Base-by-base conservation (phyloP, 1,139 yeast genomes). In the Pichia sp. region DNA sequence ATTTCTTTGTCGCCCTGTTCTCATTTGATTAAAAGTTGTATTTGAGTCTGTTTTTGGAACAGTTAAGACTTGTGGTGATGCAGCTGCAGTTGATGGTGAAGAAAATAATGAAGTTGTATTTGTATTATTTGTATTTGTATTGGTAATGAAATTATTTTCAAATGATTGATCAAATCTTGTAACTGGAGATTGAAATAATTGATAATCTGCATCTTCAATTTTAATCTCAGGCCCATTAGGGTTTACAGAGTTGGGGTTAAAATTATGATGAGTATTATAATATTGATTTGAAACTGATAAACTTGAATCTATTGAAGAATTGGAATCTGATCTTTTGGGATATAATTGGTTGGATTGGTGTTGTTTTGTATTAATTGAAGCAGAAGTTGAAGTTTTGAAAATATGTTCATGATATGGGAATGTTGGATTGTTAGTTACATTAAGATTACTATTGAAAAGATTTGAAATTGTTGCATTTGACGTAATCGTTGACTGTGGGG, bases 1-100 rank as follows among this genome's bases (percentile, higher is more conserved):
- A 1, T 12, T 27, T 29, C 25, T 20, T 40, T 57, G 59, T 29
- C 64, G 52, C 8, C 64, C 65, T n/a, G 52, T 39, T 50, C 62
- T 53, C 65, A 60, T 60, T 1, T 55, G 46, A 39, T 50, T 48
- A 8, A 37, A 22, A 15, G 40, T 32, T 58, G 61, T 3, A 46
- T 11, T 8, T 27, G 20, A 18, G 23, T 24, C 43, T 16, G 16
- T 13, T 4, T 8, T 18, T 5, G 38, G 43, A 4, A 41, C 35
- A 7, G 29, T 22, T 25, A 40, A 22, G 5, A 29, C 30, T 9
- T 23, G 37, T n/a, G 37, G 24, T 16, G 32, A 23, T 32, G 34
- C 60, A 23, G 25, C 32, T 18, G 42, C 16, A 30, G 39, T 30
- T 12, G 16, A 22, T 13, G 42, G 42, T 22, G 35, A 18, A 9